Evolutionary conservation across 2,329 filamentous ascomycete species (phyloP).

Genomic region (Aureobasidium sp.): DNA sequence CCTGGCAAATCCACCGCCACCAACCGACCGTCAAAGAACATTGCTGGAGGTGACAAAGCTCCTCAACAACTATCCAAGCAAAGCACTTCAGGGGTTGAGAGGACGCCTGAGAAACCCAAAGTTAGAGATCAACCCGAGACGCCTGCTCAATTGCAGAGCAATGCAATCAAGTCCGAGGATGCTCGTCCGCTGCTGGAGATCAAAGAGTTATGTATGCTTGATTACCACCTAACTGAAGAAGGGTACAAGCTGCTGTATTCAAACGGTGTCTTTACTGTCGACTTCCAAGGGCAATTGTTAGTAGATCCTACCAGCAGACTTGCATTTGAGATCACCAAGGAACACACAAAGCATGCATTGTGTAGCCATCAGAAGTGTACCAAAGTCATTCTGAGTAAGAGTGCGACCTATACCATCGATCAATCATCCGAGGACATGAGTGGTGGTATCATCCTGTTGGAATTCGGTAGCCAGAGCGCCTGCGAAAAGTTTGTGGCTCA

Average conservation of each 20-base stretch:
- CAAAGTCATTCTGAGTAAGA: neutral
- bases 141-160: neutral
- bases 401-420: neutral
- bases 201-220: constrained; percentile 4
- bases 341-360: neutral
- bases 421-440: neutral
- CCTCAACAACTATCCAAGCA: too few species aligned
- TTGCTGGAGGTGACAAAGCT: too few species aligned
- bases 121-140: neutral
- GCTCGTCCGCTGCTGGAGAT: neutral
- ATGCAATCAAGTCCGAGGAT: neutral
- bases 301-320: neutral
- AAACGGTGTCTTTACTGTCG: neutral
- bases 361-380: neutral
- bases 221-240: neutral
- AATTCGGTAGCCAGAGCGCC: neutral
- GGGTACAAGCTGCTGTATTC: neutral
- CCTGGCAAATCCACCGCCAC: too few species aligned
- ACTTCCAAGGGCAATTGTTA: neutral
- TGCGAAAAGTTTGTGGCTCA: neutral
- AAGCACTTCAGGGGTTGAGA: too few species aligned
- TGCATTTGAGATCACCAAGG: neutral
- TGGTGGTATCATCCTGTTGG: constrained; percentile 1
- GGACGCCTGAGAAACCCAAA: too few species aligned
- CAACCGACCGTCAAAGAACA: too few species aligned